A percentile compares a stretch with the other conserved stretches of the same genome.
These are phyloP conservation scores for Suillus paluster DNA, from an alignment of 768 basidiomycete species.

Conservation along the genomic window DNA sequence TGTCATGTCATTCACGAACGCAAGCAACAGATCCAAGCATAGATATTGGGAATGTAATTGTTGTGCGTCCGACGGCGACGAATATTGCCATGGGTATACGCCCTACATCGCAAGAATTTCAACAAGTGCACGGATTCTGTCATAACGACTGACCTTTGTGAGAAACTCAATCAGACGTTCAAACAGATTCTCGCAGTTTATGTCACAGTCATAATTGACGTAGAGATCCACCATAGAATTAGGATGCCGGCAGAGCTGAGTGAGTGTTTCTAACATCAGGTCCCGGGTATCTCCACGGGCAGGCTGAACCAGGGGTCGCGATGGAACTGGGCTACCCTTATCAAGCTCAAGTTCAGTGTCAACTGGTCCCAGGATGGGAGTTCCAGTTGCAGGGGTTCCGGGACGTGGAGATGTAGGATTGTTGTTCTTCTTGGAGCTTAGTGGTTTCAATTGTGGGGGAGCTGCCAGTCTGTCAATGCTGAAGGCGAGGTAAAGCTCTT, in stretches of 20 bases:
- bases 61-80: constrained; percentile 61
- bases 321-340: constrained; percentile 51
- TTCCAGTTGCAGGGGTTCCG: constrained; percentile 50
- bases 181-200: constrained; percentile 95
- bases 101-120: constrained; percentile 50
- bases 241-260: constrained; percentile 77
- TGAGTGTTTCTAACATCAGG: constrained; percentile 86
- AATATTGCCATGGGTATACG: constrained; percentile 73
- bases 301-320: constrained; percentile 67
- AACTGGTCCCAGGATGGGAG: constrained; percentile 46
- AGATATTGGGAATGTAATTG: constrained; percentile 83
- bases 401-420: constrained; percentile 53
- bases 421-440: constrained; percentile 36
- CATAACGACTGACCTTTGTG: constrained; percentile 65
- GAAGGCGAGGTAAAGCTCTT: constrained; percentile 94
- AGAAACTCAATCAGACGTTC: constrained; percentile 88
- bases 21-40: constrained; percentile 85
- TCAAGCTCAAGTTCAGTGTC: constrained; percentile 49
- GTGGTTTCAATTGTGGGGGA: constrained; percentile 40
- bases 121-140: neutral
- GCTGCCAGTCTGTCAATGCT: constrained; percentile 88
- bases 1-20: constrained; percentile 89
- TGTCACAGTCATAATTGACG: constrained; percentile 96
- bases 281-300: constrained; percentile 89
- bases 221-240: constrained; percentile 97